Conservation (phyloP, 1,284 basidiomycete species). For the Waitea zeae region DNA sequence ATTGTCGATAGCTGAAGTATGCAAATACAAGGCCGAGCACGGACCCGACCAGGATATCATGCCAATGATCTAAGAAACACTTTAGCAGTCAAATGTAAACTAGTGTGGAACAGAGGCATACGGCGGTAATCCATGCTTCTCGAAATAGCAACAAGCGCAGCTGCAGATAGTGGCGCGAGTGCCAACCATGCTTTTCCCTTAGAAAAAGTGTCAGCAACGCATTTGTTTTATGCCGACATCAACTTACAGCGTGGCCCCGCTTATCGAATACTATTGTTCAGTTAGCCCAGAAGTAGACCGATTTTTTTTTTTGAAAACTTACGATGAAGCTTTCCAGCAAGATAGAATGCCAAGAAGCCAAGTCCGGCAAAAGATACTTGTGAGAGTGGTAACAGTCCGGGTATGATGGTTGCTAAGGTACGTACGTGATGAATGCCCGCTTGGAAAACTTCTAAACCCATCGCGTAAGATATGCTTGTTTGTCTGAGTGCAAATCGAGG, state of each 20-base stretch:
- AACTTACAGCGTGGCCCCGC: conserved; percentile 57
- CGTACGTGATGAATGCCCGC: conserved; percentile 76
- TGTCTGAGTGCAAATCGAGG: conserved; percentile 65
- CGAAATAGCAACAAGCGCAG: conserved; percentile 79
- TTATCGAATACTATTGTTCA: conserved; percentile 83
- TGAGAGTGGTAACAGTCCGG: background rate
- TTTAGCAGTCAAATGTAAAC: conserved; percentile 2
- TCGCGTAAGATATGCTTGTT: conserved; percentile 46
- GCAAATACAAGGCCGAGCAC: conserved; percentile 57
- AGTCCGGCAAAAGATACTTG: conserved; percentile 85
- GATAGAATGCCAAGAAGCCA: conserved; percentile 78
- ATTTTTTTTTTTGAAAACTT: too few species aligned
- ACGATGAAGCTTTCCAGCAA: conserved; percentile 84
- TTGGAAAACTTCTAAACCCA: conserved; percentile 90
- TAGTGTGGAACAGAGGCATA: conserved; percentile 17
- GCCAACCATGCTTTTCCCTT: conserved; percentile 81
- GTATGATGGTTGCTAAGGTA: conserved; percentile 7
- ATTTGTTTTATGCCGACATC: background rate
- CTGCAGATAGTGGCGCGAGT: conserved; percentile 61
- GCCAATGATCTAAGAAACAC: conserved; percentile 58
- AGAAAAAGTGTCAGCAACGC: conserved; percentile 3
- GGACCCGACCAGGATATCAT: conserved; percentile 74
- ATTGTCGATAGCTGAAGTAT: conserved; percentile 71
- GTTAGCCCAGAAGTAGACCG: too few species aligned
- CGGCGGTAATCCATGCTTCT: conserved; percentile 82